Base-by-base conservation (phyloP, 768 basidiomycete genomes). In the Cystofilobasidium capitatum region DNA sequence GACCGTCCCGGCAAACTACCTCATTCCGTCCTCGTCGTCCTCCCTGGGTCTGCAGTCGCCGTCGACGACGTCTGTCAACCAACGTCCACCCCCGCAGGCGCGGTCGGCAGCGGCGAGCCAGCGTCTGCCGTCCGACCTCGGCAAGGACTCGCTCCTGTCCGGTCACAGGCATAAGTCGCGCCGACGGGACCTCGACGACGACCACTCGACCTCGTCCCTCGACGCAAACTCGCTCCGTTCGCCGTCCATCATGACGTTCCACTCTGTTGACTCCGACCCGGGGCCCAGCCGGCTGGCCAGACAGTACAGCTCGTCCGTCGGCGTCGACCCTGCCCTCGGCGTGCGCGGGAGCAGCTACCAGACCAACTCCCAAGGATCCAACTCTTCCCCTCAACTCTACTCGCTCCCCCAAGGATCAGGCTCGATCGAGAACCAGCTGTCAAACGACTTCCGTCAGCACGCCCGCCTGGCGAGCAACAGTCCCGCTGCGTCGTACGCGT, bases 371-470 rank as follows among this genome's bases (percentile, higher is more conserved):
- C 71, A 72, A 13, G 72, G 71, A 16, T 73, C 74, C 20, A 61
- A 72, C 24, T 69, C 73, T 37, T 73, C 72, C 14, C 66, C 73
- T 59, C 68, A 73, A 33, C 69, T 71, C 57, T 69, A 70, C 69
- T 51, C 65, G 35, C 37, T 67, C 60, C 66, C 72, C 60, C 64
- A 71, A 64, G 69, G 71, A 0, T 76, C 75, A 31, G 70, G 73
- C 6, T 77, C 76, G 1, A 64, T 77, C 24, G 76, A 76, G 36
- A 72, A 74, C 29, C 76, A 78, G 58, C 74, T 78, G 10, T 75
- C 77, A 1, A 70, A 71, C 22, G 76, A 78, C 51, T 77, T 78
- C 70, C 63, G 66, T 20, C 63, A 66, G 1, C 76, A 75, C 45
- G 74, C 76, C 24, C 75, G 70, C 65, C 51, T 73, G 35, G 61